Evolutionary conservation across 495 filamentous ascomycete genomes (phyloP).

Genomic region (Neurospora cerealis): DNA sequence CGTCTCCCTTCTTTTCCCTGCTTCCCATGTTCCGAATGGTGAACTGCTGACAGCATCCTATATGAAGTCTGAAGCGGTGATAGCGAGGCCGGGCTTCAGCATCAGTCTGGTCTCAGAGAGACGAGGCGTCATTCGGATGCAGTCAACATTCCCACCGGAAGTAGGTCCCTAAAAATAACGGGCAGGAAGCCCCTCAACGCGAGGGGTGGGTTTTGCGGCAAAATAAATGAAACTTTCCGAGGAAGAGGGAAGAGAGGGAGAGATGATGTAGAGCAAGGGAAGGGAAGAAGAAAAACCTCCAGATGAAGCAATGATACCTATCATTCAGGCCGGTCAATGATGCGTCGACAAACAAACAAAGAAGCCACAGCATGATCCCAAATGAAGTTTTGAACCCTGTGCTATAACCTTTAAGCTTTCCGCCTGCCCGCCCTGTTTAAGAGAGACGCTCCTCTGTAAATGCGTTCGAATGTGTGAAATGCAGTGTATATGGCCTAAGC

Average conservation of each 20-base stretch:
- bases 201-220: not conserved
- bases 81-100: not conserved
- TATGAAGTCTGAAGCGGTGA: not conserved
- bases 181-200: not conserved
- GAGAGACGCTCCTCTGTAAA: slow-evolving; percentile 13
- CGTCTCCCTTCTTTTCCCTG: not conserved
- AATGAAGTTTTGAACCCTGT: not conserved
- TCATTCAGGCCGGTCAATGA: slow-evolving; percentile 10
- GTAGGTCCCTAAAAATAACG: not conserved
- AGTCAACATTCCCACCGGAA: not conserved
- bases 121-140: not conserved
- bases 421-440: slow-evolving; percentile 1
- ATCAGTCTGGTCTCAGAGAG: not conserved
- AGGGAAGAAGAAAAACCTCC: not conserved
- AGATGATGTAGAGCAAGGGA: not conserved
- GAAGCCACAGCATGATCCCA: slow-evolving; percentile 1
- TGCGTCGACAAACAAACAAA: not conserved
- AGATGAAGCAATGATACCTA: slow-evolving; percentile 2
- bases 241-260: not conserved
- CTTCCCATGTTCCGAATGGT: not conserved
- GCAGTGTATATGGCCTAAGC: not conserved
- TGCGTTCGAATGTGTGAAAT: slow-evolving; percentile 12
- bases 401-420: slow-evolving; percentile 1
- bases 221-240: not conserved
- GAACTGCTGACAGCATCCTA: not conserved